A percentile compares a stretch with the other conserved stretches of the same genome.
Conservation (phyloP, 2,329 filamentous ascomycete genomes). For the Xylaria multiplex region DNA sequence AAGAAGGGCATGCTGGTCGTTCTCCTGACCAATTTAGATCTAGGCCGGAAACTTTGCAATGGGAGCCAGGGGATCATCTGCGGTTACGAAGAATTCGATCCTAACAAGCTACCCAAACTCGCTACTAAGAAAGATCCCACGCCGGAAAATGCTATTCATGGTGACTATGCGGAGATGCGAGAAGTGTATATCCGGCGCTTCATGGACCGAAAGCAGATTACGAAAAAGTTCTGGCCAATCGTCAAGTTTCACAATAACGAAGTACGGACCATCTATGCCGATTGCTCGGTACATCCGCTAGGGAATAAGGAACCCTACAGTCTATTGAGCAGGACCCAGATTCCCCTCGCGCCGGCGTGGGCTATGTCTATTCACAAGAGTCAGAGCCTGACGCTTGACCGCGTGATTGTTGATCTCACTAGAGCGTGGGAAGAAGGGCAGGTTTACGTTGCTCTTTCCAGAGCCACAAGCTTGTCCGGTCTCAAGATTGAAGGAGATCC, state of each 20-base stretch:
- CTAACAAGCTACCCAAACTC: constrained; percentile 44
- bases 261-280: constrained; percentile 58
- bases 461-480: constrained; percentile 62
- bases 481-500: constrained; percentile 54
- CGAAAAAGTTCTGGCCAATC: constrained; percentile 57
- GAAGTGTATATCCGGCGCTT: constrained; percentile 53
- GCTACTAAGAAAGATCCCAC: constrained; percentile 36
- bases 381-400: constrained; percentile 70
- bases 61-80: constrained; percentile 59
- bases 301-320: constrained; percentile 59
- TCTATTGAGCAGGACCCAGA: constrained; percentile 65
- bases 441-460: constrained; percentile 70
- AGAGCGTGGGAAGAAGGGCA: constrained; percentile 66
- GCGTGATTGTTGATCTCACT: constrained; percentile 64
- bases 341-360: constrained; percentile 69
- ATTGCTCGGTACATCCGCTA: constrained; percentile 60
- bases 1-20: constrained; percentile 64
- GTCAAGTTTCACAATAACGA: constrained; percentile 63
- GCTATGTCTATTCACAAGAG: constrained; percentile 72
- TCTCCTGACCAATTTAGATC: constrained; percentile 61
- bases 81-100: constrained; percentile 54
- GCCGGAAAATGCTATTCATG: constrained; percentile 44
- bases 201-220: constrained; percentile 46
- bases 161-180: constrained; percentile 52
- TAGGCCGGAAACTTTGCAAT: constrained; percentile 56